Evolutionary conservation across 139 green algal species (phyloP).

Genomic region (Coelastrella sp.): DNA sequence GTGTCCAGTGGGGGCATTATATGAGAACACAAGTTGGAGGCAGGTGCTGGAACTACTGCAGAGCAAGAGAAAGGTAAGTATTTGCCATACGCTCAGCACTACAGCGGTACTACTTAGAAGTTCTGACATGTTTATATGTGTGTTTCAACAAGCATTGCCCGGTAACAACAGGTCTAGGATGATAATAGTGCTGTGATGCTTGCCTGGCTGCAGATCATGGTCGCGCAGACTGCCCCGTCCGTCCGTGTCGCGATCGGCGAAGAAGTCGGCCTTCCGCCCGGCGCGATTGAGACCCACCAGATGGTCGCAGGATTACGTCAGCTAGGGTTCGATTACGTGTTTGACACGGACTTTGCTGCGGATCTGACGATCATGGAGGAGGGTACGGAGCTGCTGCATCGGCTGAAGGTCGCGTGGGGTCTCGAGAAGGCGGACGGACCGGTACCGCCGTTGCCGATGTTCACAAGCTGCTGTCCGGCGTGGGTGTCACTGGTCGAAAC

Average conservation of each 20-base stretch:
- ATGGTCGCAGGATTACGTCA: constrained; percentile 51
- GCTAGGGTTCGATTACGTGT: constrained; percentile 81
- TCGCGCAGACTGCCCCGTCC: constrained; percentile 67
- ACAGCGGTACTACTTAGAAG: no score
- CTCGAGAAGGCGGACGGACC: constrained; percentile 9
- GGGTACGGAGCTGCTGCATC: constrained; percentile 57
- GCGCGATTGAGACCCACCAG: not conserved
- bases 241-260: constrained; percentile 74
- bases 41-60: constrained; percentile 58
- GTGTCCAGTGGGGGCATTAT: constrained; percentile 64
- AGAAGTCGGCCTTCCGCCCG: constrained; percentile 61
- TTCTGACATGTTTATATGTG: no score
- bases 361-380: constrained; percentile 88
- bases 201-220: constrained; percentile 50
- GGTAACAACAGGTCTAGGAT: no score
- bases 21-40: constrained; percentile 59
- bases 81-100: no score
- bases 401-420: constrained; percentile 40
- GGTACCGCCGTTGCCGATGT: constrained; percentile 75
- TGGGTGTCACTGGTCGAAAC: constrained; percentile 65
- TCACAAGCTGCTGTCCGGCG: constrained; percentile 81
- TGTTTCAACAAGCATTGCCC: no score
- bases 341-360: constrained; percentile 69
- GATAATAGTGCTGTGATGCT: no score
- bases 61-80: constrained; percentile 55